phyloP scores from a whole-genome alignment of 2,329 filamentous ascomycete genomes.

The Aspergillus chevalieri region DNA sequence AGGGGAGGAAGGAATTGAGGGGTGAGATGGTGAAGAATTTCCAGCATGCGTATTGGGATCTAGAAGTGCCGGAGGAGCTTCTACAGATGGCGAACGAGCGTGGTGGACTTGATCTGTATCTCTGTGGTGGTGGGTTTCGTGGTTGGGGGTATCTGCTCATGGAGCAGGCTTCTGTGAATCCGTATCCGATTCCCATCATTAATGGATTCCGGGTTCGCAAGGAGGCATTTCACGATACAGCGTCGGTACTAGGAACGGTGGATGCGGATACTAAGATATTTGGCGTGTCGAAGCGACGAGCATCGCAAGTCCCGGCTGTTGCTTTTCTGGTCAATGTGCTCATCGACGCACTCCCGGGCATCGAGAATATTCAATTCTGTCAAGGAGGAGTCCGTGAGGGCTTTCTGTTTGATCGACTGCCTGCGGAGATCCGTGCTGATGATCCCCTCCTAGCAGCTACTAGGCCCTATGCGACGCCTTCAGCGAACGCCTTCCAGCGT shows the following conservation, averaged over 20 bases:
- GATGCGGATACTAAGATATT: constrained; percentile 44
- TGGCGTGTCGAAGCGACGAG: constrained; percentile 72
- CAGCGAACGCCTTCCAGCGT: constrained; percentile 41
- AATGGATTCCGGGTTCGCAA: constrained; percentile 68
- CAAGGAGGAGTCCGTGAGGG: constrained; percentile 84
- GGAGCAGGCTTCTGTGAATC: constrained; percentile 64
- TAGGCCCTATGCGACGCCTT: constrained; percentile 44
- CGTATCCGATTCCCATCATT: constrained; percentile 78
- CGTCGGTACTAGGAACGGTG: constrained; percentile 38
- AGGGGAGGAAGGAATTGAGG: constrained; percentile 44
- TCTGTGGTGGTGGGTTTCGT: constrained; percentile 84
- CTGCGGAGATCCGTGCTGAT: constrained; percentile 52
- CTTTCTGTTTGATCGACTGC: constrained; percentile 66
- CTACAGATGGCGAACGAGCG: constrained; percentile 37
- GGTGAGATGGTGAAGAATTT: constrained; percentile 55
- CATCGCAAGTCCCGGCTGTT: constrained; percentile 77
- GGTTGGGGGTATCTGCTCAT: constrained; percentile 89
- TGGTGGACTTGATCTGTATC: constrained; percentile 63
- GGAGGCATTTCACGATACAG: constrained; percentile 54
- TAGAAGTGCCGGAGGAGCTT: constrained; percentile 53
- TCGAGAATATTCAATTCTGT: constrained; percentile 74
- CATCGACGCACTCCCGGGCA: constrained; percentile 60
- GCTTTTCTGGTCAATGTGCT: constrained; percentile 73
- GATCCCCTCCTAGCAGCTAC: constrained; percentile 63
- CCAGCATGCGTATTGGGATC: constrained; percentile 51